A percentile compares a stretch with the other conserved stretches of the same genome.
phyloP scores from a whole-genome alignment of 352 stramenopile species.

The Globisporangium camurandrum region DNA sequence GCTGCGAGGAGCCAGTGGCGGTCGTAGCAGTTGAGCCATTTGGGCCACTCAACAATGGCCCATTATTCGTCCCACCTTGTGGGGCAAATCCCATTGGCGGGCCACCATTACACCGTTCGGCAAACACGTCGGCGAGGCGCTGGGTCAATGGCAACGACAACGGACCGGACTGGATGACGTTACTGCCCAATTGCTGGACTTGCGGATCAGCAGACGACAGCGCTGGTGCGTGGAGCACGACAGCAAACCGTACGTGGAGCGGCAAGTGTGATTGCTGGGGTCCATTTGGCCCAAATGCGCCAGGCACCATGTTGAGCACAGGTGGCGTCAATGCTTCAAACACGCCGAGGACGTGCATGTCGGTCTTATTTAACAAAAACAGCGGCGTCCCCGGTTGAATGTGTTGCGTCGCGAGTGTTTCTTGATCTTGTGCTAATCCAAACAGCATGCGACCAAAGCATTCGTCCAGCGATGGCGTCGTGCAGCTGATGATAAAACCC shows the following conservation, averaged over 20 bases:
- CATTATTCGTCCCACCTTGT: constrained; percentile 14
- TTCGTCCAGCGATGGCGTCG: constrained; percentile 75
- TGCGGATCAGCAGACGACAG: constrained; percentile 59
- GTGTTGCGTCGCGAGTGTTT: constrained; percentile 48
- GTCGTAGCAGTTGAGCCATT: constrained; percentile 4
- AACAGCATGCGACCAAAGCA: constrained; percentile 85
- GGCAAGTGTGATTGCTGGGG: constrained; percentile 59
- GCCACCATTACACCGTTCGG: constrained; percentile 44
- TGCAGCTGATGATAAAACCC: constrained; percentile 83
- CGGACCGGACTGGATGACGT: constrained; percentile 44
- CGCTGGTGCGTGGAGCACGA: constrained; percentile 65
- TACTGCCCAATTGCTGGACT: constrained; percentile 66
- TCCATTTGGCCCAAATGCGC: constrained; percentile 48
- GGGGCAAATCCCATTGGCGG: constrained; percentile 25
- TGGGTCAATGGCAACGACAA: constrained; percentile 61
- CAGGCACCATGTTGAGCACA: constrained; percentile 72
- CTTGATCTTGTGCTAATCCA: constrained; percentile 65
- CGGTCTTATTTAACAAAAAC: constrained; percentile 81
- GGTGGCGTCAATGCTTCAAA: constrained; percentile 77
- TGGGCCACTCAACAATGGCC: constrained; percentile 9
- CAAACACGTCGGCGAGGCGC: constrained; percentile 63
- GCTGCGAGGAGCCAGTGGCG: no score
- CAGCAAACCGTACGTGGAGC: constrained; percentile 64
- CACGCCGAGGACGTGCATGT: constrained; percentile 76
- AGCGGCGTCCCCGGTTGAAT: constrained; percentile 72